Evolutionary conservation across 345 rosid genomes (phyloP), one percentile per base, ranked within the genome.

Genomic region (Sonneratia alba): DNA sequence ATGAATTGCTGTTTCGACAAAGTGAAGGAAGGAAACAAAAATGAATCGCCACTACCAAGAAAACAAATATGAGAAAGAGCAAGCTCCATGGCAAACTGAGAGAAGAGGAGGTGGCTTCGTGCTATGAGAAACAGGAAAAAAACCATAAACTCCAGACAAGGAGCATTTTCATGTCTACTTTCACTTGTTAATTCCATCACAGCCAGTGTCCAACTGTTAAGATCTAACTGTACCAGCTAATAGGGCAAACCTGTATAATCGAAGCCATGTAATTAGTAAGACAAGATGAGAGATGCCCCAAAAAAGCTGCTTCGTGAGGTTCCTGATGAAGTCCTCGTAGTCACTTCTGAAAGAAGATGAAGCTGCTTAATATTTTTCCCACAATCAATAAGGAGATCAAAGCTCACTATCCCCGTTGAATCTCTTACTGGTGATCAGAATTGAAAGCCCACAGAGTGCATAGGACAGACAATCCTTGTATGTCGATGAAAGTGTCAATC

Each of bases 291-390:
- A 86, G 80, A 70, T 86, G 85, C 42, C 80, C 94, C 69, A 81
- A 71, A 8, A 8, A 56, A 91, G 79, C 70, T 81, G 89, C 83
- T 80, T 82, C 42, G 96, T 72, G 71, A 91, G 79, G 73, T 91
- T 97, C 81, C 98, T 84, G 61, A 94, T 80, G 66, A 91, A 88
- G 84, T 77, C 84, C 81, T 88, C 92, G 68, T 91, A 94, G 77
- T 87, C 91, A 38, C 78, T 85, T 72, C 97, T 94, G 86, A 34
- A 62, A 12, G 66, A 62, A 32, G 66, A 62, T 34, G 38, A 34
- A 27, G 37, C 13, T 34, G 66, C 37, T 62, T 62, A 32, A 62
- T 62, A 27, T 32, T 34, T 16, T 62, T 32, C 38, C 16, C 6
- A 34, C 16, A 62, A 24, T 61, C 4, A 61, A 8, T 11, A 27